phyloP scores from a whole-genome alignment of 164 flowering plant genomes.

The Litsea cubeba region DNA sequence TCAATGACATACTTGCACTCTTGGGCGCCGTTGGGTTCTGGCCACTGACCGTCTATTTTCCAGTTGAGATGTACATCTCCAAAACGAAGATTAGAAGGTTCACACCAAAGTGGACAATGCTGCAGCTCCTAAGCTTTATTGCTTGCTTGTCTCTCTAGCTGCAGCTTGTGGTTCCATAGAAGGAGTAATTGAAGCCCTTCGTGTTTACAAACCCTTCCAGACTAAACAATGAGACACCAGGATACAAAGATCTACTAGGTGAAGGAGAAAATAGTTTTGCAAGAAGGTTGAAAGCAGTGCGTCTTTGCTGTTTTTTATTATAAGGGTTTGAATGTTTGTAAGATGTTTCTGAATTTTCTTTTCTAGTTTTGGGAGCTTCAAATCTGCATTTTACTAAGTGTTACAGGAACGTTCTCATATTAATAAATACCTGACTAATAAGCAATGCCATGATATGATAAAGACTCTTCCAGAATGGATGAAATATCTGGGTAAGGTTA shows the following conservation, averaged over 20 bases:
- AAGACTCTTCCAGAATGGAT: not conserved
- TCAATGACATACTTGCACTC: conserved; percentile 68
- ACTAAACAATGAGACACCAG: conserved; percentile 1
- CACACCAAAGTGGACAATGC: conserved; percentile 56
- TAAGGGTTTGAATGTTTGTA: not conserved
- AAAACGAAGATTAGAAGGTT: conserved; percentile 36
- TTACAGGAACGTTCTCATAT: no score
- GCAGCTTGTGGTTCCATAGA: conserved; percentile 78
- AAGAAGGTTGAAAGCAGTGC: not conserved
- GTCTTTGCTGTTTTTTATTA: no score
- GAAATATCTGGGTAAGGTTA: not conserved
- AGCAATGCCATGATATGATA: no score
- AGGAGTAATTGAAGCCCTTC: conserved; percentile 46
- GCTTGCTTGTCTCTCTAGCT: conserved; percentile 57
- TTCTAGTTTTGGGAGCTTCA: no score
- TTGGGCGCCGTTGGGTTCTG: conserved; percentile 73
- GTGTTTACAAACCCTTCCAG: conserved; percentile 61
- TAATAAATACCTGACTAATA: no score
- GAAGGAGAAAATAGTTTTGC: not conserved
- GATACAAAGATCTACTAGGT: not conserved
- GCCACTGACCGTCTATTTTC: conserved; percentile 86
- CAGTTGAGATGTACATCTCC: conserved; percentile 80
- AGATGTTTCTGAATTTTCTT: not conserved
- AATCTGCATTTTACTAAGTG: no score
- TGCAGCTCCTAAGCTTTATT: conserved; percentile 61